phyloP scores from a whole-genome alignment of 768 basidiomycete species.

The Kwoniella heveanensis region DNA sequence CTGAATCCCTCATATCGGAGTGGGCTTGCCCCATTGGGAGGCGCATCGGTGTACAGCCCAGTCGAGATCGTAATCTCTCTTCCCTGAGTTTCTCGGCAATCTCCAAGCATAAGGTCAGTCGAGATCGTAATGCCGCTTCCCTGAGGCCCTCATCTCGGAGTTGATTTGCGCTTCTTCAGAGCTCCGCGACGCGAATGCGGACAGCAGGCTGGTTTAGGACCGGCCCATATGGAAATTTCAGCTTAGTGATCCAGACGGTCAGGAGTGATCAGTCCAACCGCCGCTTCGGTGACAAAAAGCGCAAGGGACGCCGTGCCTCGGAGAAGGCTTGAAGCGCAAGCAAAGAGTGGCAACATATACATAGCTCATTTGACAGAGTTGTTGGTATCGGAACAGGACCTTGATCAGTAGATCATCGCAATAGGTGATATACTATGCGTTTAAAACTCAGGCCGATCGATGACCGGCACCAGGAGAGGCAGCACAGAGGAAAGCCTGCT shows the following conservation, averaged over 20 bases:
- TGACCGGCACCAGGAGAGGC: too few relatives aligned
- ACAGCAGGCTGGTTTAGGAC: slow-evolving; percentile 1
- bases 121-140: slow-evolving; percentile 11
- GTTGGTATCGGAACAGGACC: not conserved
- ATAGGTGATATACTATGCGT: too few relatives aligned
- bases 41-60: too few relatives aligned
- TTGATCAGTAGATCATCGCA: not conserved
- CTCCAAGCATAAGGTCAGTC: not conserved
- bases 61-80: slow-evolving; percentile 16
- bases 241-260: not conserved
- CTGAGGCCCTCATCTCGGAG: slow-evolving; percentile 13
- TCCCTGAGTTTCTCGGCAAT: slow-evolving; percentile 3
- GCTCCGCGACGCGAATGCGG: not conserved
- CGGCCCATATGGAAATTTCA: slow-evolving; percentile 18
- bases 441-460: not conserved
- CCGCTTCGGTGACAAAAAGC: not conserved
- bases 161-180: not conserved
- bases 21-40: too few relatives aligned
- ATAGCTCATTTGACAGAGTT: not conserved
- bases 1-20: slow-evolving; percentile 18
- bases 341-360: slow-evolving; percentile 6
- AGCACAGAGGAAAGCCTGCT: too few relatives aligned
- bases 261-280: not conserved
- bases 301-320: not conserved
- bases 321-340: not conserved